These are phyloP conservation scores for Pestalotiopsis sp. DNA, from an alignment of 2,329 filamentous ascomycete genomes.

Conservation along the genomic window DNA sequence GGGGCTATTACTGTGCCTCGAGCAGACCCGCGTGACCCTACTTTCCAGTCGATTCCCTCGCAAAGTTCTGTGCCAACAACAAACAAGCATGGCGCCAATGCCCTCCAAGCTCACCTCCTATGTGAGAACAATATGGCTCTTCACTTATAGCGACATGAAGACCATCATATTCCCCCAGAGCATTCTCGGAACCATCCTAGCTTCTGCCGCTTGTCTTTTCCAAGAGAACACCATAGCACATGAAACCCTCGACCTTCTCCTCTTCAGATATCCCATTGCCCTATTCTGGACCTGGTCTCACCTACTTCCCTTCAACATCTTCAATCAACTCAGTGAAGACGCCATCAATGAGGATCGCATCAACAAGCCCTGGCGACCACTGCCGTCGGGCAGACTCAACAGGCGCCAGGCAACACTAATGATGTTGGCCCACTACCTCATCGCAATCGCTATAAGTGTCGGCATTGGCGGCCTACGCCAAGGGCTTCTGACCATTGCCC, in stretches of 20 bases:
- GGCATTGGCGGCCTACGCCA: not conserved
- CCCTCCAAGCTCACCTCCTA: not conserved
- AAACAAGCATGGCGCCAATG: not conserved
- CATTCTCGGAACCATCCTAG: not conserved
- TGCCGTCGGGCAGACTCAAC: not conserved
- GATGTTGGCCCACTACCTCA: not conserved
- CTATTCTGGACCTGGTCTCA: not conserved
- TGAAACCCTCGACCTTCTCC: not conserved
- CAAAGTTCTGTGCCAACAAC: not conserved
- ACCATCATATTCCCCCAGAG: not conserved
- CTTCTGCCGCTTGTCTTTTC: not conserved
- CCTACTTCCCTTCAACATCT: not conserved
- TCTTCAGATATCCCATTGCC: not conserved
- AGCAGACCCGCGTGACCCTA: not conserved
- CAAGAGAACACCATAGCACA: not conserved
- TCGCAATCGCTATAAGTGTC: not conserved
- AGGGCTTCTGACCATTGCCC: not conserved
- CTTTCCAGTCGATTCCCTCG: not conserved
- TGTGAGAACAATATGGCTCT: not conserved
- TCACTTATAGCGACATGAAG: not conserved
- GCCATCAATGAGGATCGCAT: constrained; percentile 1
- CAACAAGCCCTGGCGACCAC: constrained; percentile 5
- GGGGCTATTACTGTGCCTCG: too few relatives aligned
- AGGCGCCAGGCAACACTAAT: not conserved
- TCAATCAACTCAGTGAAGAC: not conserved